Evolutionary conservation across 441 rosid genomes (phyloP).

Genomic region (Gossypium davidsonii): DNA sequence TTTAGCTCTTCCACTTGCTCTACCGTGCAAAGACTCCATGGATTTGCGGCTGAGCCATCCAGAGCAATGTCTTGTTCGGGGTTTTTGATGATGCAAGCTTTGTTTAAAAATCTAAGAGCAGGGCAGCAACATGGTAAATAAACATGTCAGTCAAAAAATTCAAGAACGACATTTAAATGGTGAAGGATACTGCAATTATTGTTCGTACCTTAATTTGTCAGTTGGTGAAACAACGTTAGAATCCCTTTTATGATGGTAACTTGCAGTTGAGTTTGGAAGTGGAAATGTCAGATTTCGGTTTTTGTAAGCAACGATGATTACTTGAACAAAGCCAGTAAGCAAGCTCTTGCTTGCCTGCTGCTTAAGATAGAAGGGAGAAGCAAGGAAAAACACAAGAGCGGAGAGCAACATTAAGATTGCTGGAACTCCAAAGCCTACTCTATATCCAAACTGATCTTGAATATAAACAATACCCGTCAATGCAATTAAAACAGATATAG

Average conservation of each 20-base stretch:
- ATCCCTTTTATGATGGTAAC: slow-evolving; percentile 43
- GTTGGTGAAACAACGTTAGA: slow-evolving; percentile 42
- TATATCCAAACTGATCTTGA: slow-evolving; percentile 80
- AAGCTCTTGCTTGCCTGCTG: slow-evolving; percentile 49
- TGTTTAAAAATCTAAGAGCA: slow-evolving; percentile 62
- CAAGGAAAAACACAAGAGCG: neutral
- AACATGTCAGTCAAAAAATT: neutral
- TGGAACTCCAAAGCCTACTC: slow-evolving; percentile 76
- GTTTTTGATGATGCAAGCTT: slow-evolving; percentile 68
- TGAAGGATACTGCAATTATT: too few relatives aligned
- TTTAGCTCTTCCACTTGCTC: slow-evolving; percentile 52
- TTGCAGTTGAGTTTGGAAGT: slow-evolving; percentile 23
- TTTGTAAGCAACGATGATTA: slow-evolving; percentile 50
- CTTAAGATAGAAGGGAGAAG: slow-evolving; percentile 47
- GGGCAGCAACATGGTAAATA: neutral
- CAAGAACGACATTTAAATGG: neutral
- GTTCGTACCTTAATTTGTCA: slow-evolving; percentile 46
- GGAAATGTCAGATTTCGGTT: slow-evolving; percentile 57
- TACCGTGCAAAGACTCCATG: slow-evolving; percentile 80
- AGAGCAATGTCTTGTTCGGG: slow-evolving; percentile 48
- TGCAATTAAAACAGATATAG: slow-evolving; percentile 54
- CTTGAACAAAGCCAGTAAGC: slow-evolving; percentile 69
- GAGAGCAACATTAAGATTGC: slow-evolving; percentile 49
- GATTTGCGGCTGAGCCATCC: slow-evolving; percentile 49
- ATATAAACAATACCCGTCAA: slow-evolving; percentile 73